Conservation (phyloP, 371 early-diverging fungal species). For the Mortierella sp. region DNA sequence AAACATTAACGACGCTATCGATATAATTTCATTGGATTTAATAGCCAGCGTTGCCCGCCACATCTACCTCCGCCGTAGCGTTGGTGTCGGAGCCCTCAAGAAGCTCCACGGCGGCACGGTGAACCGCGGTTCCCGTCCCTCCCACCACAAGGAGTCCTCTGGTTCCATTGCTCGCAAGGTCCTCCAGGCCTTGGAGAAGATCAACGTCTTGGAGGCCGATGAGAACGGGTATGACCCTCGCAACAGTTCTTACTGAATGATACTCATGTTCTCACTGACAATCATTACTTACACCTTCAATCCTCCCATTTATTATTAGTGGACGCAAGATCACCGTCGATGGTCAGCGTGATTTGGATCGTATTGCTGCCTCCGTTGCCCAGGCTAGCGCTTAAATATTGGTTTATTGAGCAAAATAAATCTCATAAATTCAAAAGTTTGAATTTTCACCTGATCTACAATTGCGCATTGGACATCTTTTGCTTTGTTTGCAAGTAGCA, state of each 20-base stretch:
- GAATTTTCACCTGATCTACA: background rate
- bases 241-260: slow-evolving; percentile 61
- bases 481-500: no score
- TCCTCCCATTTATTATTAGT: slow-evolving; percentile 58
- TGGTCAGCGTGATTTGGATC: slow-evolving; percentile 90
- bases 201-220: slow-evolving; percentile 95
- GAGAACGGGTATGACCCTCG: slow-evolving; percentile 95
- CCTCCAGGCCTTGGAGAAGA: slow-evolving; percentile 97
- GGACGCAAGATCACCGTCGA: slow-evolving; percentile 87
- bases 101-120: slow-evolving; percentile 93
- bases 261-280: background rate
- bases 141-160: slow-evolving; percentile 90
- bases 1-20: background rate
- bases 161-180: slow-evolving; percentile 96
- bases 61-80: slow-evolving; percentile 96
- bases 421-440: slow-evolving; percentile 11
- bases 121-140: slow-evolving; percentile 95
- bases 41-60: slow-evolving; percentile 97
- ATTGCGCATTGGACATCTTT: no score
- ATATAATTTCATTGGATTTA: slow-evolving; percentile 11
- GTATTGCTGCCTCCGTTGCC: slow-evolving; percentile 73
- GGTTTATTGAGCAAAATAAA: slow-evolving; percentile 30
- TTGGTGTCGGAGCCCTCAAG: slow-evolving; percentile 96
- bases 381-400: slow-evolving; percentile 49
- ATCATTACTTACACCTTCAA: slow-evolving; percentile 7